A percentile compares a stretch with the other conserved stretches of the same genome.
These are phyloP conservation scores for Fraxinus velutina DNA, from an alignment of 305 asterid species.

Conservation along the genomic window DNA sequence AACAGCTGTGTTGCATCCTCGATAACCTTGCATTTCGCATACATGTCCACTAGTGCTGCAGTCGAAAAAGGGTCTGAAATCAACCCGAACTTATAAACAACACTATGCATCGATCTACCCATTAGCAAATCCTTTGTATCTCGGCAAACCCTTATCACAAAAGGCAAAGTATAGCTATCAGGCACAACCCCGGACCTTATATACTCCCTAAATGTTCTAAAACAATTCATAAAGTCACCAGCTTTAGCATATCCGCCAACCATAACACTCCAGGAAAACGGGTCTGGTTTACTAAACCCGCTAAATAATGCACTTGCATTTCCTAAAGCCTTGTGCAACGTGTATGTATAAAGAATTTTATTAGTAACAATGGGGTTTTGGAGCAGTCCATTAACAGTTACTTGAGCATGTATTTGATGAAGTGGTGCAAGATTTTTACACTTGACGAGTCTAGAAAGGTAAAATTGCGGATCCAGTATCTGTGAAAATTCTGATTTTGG, in stretches of 20 bases:
- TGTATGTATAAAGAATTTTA: slow-evolving; percentile 39
- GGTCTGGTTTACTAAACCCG: slow-evolving; percentile 30
- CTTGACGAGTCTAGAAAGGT: slow-evolving; percentile 22
- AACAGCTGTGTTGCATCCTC: slow-evolving; percentile 41
- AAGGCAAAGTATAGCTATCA: slow-evolving; percentile 48
- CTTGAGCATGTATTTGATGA: slow-evolving; percentile 36
- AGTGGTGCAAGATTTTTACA: slow-evolving; percentile 32
- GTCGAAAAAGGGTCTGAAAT: slow-evolving; percentile 32
- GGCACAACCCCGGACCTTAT: slow-evolving; percentile 44
- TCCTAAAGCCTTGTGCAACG: slow-evolving; percentile 27
- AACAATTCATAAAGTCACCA: slow-evolving; percentile 40
- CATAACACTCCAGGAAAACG: slow-evolving; percentile 61
- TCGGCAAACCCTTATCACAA: slow-evolving; percentile 47
- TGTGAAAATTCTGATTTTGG: slow-evolving; percentile 18
- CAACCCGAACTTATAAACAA: slow-evolving; percentile 46
- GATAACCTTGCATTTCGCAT: slow-evolving; percentile 41
- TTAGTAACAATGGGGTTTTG: slow-evolving; percentile 29
- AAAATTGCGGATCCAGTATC: slow-evolving; percentile 27
- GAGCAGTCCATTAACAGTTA: slow-evolving; percentile 26
- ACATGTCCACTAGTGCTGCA: slow-evolving; percentile 52
- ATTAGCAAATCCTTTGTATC: slow-evolving; percentile 33
- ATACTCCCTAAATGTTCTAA: slow-evolving; percentile 42
- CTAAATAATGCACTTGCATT: slow-evolving; percentile 43
- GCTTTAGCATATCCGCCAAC: slow-evolving; percentile 55
- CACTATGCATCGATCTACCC: slow-evolving; percentile 45